Evolutionary conservation across 305 asterid species (phyloP).

Genomic region (Plantago rigida): DNA sequence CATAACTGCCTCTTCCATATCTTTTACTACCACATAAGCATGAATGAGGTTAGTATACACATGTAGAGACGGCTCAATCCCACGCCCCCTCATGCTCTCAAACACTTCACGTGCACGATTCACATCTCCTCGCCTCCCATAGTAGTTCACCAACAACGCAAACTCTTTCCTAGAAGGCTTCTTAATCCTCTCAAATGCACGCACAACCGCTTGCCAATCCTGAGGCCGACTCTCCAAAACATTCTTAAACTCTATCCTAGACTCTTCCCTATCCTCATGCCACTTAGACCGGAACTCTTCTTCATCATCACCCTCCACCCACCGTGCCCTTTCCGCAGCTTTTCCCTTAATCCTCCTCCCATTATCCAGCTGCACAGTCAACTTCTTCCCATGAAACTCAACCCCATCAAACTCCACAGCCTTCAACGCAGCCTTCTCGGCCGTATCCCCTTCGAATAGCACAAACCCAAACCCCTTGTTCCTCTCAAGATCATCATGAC

Average conservation of each 20-base stretch:
- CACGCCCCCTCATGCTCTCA: slow-evolving; percentile 93
- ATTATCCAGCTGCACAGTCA: slow-evolving; percentile 83
- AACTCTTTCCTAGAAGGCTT: slow-evolving; percentile 98
- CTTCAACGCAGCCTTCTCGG: slow-evolving; percentile 81
- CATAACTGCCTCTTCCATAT: slow-evolving; percentile 93
- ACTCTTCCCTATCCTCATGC: slow-evolving; percentile 87
- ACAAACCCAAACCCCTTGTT: slow-evolving; percentile 96
- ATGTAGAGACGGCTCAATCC: slow-evolving; percentile 86
- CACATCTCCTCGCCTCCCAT: slow-evolving; percentile 92
- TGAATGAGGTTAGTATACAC: slow-evolving; percentile 95
- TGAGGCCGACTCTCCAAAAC: slow-evolving; percentile 62
- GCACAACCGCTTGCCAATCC: slow-evolving; percentile 85
- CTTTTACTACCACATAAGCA: slow-evolving; percentile 90
- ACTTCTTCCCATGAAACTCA: slow-evolving; percentile 82
- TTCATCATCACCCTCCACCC: slow-evolving; percentile 47
- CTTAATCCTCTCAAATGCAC: slow-evolving; percentile 74
- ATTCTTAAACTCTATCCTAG: slow-evolving; percentile 42
- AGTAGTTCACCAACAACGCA: slow-evolving; percentile 87
- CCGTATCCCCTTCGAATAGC: slow-evolving; percentile 53
- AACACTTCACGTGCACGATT: slow-evolving; percentile 92
- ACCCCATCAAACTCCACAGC: slow-evolving; percentile 96
- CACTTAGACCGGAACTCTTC: slow-evolving; percentile 58
- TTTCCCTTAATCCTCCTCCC: slow-evolving; percentile 61
- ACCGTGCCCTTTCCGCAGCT: slow-evolving; percentile 52
- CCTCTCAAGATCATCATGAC: slow-evolving; percentile 65